phyloP scores from a whole-genome alignment of 352 stramenopile genomes.

The Aphanomyces stellatus region DNA sequence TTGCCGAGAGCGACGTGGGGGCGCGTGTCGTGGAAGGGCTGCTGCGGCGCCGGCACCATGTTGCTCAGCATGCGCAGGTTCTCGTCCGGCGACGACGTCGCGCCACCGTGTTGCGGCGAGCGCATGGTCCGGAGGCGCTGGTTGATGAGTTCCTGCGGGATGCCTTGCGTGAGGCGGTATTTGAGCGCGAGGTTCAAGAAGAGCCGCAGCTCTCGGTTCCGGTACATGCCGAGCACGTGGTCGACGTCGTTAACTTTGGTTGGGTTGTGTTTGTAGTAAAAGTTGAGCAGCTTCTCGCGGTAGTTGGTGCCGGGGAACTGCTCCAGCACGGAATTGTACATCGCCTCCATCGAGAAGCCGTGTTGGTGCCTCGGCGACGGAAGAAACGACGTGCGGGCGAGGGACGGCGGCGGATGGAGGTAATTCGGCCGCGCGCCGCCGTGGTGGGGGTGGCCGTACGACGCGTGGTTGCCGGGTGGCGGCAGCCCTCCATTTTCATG shows the following conservation, averaged over 20 bases:
- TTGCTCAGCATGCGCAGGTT: conserved; percentile 2
- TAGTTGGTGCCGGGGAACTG: background rate
- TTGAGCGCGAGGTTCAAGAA: conserved; percentile 4
- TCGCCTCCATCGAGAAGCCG: background rate
- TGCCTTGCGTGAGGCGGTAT: background rate
- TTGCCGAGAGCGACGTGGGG: background rate
- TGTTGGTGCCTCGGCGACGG: background rate
- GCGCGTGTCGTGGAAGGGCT: background rate
- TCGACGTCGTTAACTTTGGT: conserved; percentile 2
- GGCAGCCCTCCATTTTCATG: background rate
- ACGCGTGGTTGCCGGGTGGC: background rate
- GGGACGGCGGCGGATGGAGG: background rate
- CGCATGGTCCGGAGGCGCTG: background rate
- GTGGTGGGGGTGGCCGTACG: background rate
- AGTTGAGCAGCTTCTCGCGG: background rate
- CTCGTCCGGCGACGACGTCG: background rate
- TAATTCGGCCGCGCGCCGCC: background rate
- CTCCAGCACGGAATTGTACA: background rate
- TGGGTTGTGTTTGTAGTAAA: conserved; percentile 8
- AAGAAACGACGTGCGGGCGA: background rate
- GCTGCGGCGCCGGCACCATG: background rate
- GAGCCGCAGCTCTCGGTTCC: background rate
- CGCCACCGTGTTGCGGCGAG: background rate
- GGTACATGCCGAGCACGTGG: background rate
- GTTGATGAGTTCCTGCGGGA: background rate